Evolutionary conservation across 2,329 filamentous ascomycete genomes (phyloP).

Genomic region (Pochonia chlamydosporia): DNA sequence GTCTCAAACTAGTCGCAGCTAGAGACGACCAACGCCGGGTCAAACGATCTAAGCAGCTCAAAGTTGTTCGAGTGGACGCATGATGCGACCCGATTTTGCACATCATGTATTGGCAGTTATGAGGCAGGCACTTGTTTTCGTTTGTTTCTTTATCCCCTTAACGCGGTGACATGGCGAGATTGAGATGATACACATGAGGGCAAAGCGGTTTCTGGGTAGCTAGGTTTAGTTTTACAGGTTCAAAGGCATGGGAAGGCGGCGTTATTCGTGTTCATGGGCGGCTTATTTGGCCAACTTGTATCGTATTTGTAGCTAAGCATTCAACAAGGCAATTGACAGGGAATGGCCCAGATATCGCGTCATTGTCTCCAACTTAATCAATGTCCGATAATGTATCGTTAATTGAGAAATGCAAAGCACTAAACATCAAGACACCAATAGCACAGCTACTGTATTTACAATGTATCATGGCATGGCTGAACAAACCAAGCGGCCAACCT

Average conservation of each 20-base stretch:
- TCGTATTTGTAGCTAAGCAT: not conserved
- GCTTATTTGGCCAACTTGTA: not conserved
- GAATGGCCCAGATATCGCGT: no score
- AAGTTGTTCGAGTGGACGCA: slow-evolving; percentile 26
- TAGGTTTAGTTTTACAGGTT: not conserved
- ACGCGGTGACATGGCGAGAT: not conserved
- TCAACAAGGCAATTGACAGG: not conserved
- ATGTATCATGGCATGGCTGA: not conserved
- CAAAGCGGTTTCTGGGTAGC: not conserved
- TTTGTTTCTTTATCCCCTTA: not conserved
- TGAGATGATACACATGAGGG: not conserved
- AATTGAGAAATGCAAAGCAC: not conserved
- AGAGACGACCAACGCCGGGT: slow-evolving; percentile 40
- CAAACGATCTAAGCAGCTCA: slow-evolving; percentile 35
- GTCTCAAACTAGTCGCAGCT: slow-evolving; percentile 41
- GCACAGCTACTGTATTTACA: not conserved
- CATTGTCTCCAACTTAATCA: no score
- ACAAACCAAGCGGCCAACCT: no score
- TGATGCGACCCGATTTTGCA: not conserved
- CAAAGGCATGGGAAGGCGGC: not conserved
- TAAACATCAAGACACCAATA: not conserved
- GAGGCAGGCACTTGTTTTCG: not conserved
- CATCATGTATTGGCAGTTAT: not conserved
- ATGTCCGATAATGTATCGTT: no score
- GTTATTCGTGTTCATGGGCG: not conserved